Conservation (phyloP, 148 eudicot species). For the Heliosperma pusillum region DNA sequence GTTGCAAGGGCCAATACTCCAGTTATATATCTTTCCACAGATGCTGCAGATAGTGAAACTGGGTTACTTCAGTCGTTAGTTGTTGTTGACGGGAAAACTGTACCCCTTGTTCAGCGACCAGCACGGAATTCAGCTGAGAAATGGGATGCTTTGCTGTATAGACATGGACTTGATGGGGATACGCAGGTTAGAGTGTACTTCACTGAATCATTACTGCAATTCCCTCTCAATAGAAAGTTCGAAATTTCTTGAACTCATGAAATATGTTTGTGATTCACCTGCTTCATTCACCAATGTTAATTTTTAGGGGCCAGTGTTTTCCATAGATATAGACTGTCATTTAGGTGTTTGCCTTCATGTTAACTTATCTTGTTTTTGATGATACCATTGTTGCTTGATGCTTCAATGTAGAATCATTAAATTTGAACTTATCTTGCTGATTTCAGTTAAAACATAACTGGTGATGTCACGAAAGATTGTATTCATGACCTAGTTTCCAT, state of each 20-base stretch:
- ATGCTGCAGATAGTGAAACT: conserved; percentile 98
- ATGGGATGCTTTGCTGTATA: conserved; percentile 95
- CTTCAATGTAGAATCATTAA: too few relatives aligned
- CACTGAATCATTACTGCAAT: neutral
- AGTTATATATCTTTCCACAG: conserved; percentile 90
- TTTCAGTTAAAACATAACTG: too few relatives aligned
- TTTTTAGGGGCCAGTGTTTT: too few relatives aligned
- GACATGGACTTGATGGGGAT: conserved; percentile 71
- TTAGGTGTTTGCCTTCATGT: neutral
- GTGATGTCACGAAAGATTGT: too few relatives aligned
- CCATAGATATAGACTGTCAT: too few relatives aligned
- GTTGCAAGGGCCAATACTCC: conserved; percentile 78
- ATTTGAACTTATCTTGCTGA: too few relatives aligned
- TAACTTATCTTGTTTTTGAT: neutral
- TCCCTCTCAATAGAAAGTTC: too few relatives aligned
- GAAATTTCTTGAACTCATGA: neutral
- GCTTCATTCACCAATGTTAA: too few relatives aligned
- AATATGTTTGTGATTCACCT: neutral
- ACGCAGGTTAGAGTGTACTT: conserved; percentile 50
- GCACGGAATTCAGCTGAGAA: conserved; percentile 78
- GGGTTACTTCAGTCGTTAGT: conserved; percentile 73
- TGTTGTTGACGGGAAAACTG: conserved; percentile 59
- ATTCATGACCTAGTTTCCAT: too few relatives aligned
- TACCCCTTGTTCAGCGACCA: conserved; percentile 84
- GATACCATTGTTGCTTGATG: too few relatives aligned